Conservation (phyloP, 1,284 basidiomycete genomes). For the Apiotrichum montevideense region DNA sequence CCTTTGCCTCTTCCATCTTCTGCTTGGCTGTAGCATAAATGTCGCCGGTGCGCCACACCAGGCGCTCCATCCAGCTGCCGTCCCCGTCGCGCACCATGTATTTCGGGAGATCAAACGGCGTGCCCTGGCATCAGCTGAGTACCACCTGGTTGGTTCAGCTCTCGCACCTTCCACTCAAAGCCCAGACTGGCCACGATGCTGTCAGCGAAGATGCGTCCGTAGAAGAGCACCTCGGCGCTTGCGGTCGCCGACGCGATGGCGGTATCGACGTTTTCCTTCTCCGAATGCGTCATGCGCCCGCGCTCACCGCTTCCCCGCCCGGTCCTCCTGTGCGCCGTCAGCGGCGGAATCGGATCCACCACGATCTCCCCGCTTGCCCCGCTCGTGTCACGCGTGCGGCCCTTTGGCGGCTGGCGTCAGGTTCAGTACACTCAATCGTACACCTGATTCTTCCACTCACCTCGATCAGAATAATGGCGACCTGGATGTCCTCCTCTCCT, state of each 20-base stretch:
- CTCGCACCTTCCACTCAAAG: slow-evolving; percentile 4
- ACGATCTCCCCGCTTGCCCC: slow-evolving; percentile 6
- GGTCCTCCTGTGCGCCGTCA: not conserved
- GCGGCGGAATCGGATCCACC: slow-evolving; percentile 1
- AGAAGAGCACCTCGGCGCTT: slow-evolving; percentile 28
- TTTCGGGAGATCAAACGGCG: slow-evolving; percentile 15
- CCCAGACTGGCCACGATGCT: slow-evolving; percentile 20
- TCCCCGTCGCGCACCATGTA: slow-evolving; percentile 2
- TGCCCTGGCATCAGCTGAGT: not conserved
- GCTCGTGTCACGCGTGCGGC: not conserved
- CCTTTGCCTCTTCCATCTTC: not conserved
- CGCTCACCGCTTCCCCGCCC: slow-evolving; percentile 2
- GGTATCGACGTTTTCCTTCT: slow-evolving; percentile 14
- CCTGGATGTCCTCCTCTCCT: slow-evolving; percentile 5
- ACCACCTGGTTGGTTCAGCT: no score
- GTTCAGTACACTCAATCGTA: no score
- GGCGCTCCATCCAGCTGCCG: not conserved
- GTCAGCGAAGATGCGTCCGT: slow-evolving; percentile 27
- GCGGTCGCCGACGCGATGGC: slow-evolving; percentile 11
- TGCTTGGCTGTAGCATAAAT: not conserved
- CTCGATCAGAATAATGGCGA: slow-evolving; percentile 16
- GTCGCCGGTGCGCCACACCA: slow-evolving; percentile 4
- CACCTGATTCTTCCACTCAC: not conserved
- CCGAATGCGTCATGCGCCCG: slow-evolving; percentile 11
- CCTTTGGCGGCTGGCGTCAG: no score